Conservation (phyloP, 1,139 yeast genomes). For the Debaryomycetaceae sp. region DNA sequence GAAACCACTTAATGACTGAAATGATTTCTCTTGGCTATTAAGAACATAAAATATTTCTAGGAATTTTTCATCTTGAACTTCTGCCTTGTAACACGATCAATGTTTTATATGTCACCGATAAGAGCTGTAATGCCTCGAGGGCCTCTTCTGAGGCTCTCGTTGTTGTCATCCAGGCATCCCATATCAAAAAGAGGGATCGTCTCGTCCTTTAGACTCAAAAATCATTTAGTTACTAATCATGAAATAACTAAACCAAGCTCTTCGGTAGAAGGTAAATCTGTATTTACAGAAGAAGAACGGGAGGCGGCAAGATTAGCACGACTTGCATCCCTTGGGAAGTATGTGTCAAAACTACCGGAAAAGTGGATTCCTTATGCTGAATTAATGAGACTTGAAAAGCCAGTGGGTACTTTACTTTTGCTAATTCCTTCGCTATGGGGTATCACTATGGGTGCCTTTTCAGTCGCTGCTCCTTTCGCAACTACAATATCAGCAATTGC, state of each 20-base stretch:
- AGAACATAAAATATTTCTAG: no score
- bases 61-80: no score
- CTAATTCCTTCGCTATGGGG: conserved; percentile 81
- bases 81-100: no score
- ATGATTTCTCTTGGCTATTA: no score
- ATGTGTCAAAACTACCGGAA: conserved; percentile 62
- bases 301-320: conserved; percentile 57
- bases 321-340: conserved; percentile 54
- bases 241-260: neutral
- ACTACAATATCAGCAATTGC: conserved; percentile 57
- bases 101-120: neutral
- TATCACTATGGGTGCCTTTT: conserved; percentile 80
- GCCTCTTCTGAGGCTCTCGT: neutral
- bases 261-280: conserved; percentile 2
- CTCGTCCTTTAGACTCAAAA: neutral
- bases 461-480: conserved; percentile 63
- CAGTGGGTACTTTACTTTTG: conserved; percentile 85
- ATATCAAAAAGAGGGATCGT: neutral
- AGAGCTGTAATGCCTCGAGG: neutral
- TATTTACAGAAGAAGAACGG: conserved; percentile 53
- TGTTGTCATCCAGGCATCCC: neutral
- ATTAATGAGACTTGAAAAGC: conserved; percentile 86
- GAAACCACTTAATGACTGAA: no score
- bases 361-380: conserved; percentile 87
- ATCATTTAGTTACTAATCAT: neutral